Base-by-base conservation (phyloP, 495 filamentous ascomycete species). In the Friedmanniomyces endolithicus region DNA sequence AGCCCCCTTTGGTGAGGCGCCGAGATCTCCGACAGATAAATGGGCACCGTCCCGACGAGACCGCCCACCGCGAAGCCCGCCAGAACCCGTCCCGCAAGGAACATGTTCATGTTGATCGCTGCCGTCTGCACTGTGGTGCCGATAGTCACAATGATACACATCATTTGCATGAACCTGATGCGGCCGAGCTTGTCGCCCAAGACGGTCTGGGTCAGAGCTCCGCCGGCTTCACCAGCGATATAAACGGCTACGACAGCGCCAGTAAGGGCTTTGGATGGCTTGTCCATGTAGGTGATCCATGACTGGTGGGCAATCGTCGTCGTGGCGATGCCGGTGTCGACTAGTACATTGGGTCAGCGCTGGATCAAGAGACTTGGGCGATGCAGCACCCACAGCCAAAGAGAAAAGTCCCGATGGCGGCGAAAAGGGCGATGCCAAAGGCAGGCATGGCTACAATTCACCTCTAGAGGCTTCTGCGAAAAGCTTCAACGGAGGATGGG, bases 191-290 rank as follows among this genome's bases (percentile, higher is more conserved):
- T 73, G 54, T 81, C 78, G 20, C 71, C 78, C 45, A 79, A 64
- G 17, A 74, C 68, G 8, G 72, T 78, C 58, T 81, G 77, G 0
- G 67, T 68, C 14, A 80, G 45, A 9, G 77, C 75, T 19, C 78
- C 78, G 14, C 72, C 65, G 20, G 75, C 74, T 63, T 80, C 77
- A 41, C 78, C 78, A 11, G 78, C 78, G 53, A 80, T 80, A 55
- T 81, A 80, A 17, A 79, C 75, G n/a, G 77, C 70, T 16, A 78
- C 77, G 8, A 78, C 73, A n/a, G 78, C 76, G 56, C 78, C 78
- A n/a, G 75, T 78, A 6, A 79, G 61, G 0, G 68, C 77, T 55
- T 74, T 67, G 17, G 75, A 76, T 8, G 78, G 78, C 40, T 75
- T 58, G 33, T 72, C 29, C 77, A 81, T 80, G 59, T 80, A 81